These are phyloP conservation scores for Colletotrichum chlorophyti DNA, from an alignment of 2,329 filamentous ascomycete genomes.

Conservation along the genomic window DNA sequence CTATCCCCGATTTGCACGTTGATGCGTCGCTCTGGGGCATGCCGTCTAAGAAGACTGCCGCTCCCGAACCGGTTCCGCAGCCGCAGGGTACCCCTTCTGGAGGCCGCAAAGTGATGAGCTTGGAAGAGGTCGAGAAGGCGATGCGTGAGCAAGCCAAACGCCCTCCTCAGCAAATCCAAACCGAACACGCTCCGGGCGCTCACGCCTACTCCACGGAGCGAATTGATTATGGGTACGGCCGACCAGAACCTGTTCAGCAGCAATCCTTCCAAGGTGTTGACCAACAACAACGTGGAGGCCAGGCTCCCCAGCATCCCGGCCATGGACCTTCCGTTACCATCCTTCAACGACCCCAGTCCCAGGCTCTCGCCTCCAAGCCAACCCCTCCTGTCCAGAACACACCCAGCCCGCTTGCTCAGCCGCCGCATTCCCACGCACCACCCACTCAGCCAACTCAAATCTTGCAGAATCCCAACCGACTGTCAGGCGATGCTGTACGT, in stretches of 20 bases:
- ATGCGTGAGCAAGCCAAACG: conserved; percentile 75
- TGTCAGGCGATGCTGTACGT: conserved; percentile 55
- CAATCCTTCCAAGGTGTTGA: conserved; percentile 25
- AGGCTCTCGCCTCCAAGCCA: conserved; percentile 48
- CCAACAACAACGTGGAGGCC: conserved; percentile 36
- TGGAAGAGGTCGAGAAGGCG: conserved; percentile 95
- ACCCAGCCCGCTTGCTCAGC: conserved; percentile 41
- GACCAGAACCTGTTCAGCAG: conserved; percentile 24
- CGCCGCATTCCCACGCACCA: conserved; percentile 42
- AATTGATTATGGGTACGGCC: conserved; percentile 28
- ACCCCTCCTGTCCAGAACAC: conserved; percentile 40
- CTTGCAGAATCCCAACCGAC: conserved; percentile 78
- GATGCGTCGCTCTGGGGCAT: conserved; percentile 94
- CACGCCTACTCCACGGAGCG: conserved; percentile 30
- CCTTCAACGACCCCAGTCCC: conserved; percentile 59
- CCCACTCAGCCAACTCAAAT: conserved; percentile 74
- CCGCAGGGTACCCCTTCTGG: conserved; percentile 39
- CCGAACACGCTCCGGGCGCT: conserved; percentile 39
- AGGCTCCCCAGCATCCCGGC: conserved; percentile 37
- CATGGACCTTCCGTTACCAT: conserved; percentile 61
- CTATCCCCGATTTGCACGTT: conserved; percentile 88
- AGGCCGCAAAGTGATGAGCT: conserved; percentile 84
- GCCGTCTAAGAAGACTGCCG: conserved; percentile 60
- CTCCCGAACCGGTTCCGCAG: conserved; percentile 36
- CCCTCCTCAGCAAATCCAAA: conserved; percentile 40